phyloP scores from a whole-genome alignment of 768 basidiomycete species.

The Boletus sp. region DNA sequence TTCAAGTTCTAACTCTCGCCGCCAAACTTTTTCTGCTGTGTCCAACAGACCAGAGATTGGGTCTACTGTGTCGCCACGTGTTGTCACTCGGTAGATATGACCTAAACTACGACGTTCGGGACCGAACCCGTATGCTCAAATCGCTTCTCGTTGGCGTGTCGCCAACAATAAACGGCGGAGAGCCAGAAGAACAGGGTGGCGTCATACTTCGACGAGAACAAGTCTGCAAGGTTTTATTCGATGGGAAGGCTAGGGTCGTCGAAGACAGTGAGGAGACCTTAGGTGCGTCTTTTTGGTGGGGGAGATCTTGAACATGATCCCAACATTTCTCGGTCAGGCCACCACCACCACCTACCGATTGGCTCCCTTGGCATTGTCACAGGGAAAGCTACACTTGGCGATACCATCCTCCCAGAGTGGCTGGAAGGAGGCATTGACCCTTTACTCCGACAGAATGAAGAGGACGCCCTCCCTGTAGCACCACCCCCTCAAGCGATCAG shows the following conservation, averaged over 20 bases:
- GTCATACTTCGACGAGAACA: conserved; percentile 83
- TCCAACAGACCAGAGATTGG: conserved; percentile 48
- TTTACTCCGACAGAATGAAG: conserved; percentile 64
- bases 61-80: conserved; percentile 64
- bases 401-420: conserved; percentile 73
- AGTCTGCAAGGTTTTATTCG: conserved; percentile 72
- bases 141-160: conserved; percentile 61
- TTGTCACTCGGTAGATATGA: conserved; percentile 88
- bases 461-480: conserved; percentile 40
- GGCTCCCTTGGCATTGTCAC: conserved; percentile 68
- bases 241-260: conserved; percentile 57
- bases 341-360: conserved; percentile 43
- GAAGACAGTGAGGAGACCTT: conserved; percentile 36
- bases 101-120: conserved; percentile 83
- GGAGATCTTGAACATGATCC: neutral
- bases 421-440: conserved; percentile 81
- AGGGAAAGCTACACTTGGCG: conserved; percentile 44
- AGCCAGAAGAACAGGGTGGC: conserved; percentile 52
- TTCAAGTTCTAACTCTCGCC: conserved; percentile 82
- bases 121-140: conserved; percentile 77
- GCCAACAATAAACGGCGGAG: conserved; percentile 35
- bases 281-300: conserved; percentile 26
- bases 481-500: conserved; percentile 40
- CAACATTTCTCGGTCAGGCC: conserved; percentile 25
- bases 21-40: conserved; percentile 77